A percentile compares a stretch with the other conserved stretches of the same genome.
Evolutionary conservation across 1,284 basidiomycete genomes (phyloP).

Genomic region (Trametes hirsuta): DNA sequence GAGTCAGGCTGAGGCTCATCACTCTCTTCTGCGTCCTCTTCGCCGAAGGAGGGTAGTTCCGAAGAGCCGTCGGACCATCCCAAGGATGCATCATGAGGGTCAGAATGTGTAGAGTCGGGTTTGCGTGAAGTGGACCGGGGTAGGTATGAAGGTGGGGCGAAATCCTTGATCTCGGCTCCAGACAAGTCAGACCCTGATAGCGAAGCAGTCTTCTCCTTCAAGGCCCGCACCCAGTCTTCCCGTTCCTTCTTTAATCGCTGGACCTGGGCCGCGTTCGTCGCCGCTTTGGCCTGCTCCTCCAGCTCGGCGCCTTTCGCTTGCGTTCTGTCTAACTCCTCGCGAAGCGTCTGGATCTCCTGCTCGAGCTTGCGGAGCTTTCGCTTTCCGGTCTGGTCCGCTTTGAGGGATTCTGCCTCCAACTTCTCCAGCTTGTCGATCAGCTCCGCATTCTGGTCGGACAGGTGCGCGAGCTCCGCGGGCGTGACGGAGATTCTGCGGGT

Average conservation of each 20-base stretch:
- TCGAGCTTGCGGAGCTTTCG: constrained; percentile 73
- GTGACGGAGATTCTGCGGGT: constrained; percentile 64
- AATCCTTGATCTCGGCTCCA: constrained; percentile 45
- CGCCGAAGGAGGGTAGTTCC: not conserved
- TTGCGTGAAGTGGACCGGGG: constrained; percentile 19
- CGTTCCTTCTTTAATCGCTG: constrained; percentile 54
- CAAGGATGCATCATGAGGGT: not conserved
- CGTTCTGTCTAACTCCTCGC: constrained; percentile 74
- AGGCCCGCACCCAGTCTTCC: constrained; percentile 52
- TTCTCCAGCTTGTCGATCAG: constrained; percentile 74
- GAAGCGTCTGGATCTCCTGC: constrained; percentile 71
- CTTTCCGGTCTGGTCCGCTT: constrained; percentile 68
- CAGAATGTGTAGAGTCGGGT: not conserved
- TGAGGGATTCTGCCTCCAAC: constrained; percentile 70
- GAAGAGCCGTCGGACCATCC: not conserved
- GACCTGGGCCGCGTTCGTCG: constrained; percentile 39
- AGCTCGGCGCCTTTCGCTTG: constrained; percentile 69
- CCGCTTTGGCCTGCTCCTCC: constrained; percentile 60
- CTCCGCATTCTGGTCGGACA: constrained; percentile 83
- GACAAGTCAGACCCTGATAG: constrained; percentile 26
- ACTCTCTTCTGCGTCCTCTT: not conserved
- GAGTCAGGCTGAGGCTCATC: constrained; percentile 5
- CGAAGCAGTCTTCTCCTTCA: constrained; percentile 44
- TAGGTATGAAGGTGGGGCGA: constrained; percentile 56
- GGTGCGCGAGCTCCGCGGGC: constrained; percentile 65